Conservation (phyloP, 345 rosid species). For the Camelina neglecta region DNA sequence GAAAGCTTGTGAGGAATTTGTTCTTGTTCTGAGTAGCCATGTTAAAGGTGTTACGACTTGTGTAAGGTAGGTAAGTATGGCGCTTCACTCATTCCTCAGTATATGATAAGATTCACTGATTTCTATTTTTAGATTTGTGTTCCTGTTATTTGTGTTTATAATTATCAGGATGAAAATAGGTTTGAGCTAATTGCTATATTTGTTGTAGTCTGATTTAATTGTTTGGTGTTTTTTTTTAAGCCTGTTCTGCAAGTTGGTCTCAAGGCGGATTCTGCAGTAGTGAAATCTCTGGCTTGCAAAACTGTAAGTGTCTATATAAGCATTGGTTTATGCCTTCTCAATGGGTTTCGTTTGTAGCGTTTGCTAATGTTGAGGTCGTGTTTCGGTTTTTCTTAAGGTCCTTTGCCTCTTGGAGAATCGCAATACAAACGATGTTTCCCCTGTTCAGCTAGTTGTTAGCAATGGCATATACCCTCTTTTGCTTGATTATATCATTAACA, state of each 20-base stretch:
- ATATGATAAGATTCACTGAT: conserved; percentile 58
- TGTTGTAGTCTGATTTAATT: conserved; percentile 7
- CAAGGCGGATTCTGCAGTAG: conserved; percentile 60
- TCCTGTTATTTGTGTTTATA: neutral
- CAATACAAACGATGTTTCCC: conserved; percentile 47
- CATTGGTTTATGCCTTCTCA: neutral
- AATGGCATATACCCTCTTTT: conserved; percentile 71
- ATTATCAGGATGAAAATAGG: neutral
- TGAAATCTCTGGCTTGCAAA: conserved; percentile 77
- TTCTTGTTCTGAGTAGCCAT: neutral
- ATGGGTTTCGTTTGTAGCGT: neutral
- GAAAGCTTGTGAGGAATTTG: neutral
- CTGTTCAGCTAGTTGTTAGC: conserved; percentile 59
- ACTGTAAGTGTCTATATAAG: conserved; percentile 56
- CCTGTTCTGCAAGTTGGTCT: conserved; percentile 76
- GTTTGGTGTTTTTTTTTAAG: conserved; percentile 48
- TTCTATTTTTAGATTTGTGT: neutral
- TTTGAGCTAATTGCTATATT: conserved; percentile 11
- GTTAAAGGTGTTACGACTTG: conserved; percentile 10
- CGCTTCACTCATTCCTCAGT: conserved; percentile 74
- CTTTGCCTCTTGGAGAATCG: conserved; percentile 62
- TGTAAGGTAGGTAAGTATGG: conserved; percentile 53
- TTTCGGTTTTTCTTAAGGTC: conserved; percentile 50
- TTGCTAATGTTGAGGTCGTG: conserved; percentile 25
- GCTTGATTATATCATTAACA: conserved; percentile 67